Percentiles rank a stretch among this genome's conserved stretches.
Evolutionary conservation across 2,329 filamentous ascomycete genomes (phyloP).

Genomic region (Fonsecaea erecta): DNA sequence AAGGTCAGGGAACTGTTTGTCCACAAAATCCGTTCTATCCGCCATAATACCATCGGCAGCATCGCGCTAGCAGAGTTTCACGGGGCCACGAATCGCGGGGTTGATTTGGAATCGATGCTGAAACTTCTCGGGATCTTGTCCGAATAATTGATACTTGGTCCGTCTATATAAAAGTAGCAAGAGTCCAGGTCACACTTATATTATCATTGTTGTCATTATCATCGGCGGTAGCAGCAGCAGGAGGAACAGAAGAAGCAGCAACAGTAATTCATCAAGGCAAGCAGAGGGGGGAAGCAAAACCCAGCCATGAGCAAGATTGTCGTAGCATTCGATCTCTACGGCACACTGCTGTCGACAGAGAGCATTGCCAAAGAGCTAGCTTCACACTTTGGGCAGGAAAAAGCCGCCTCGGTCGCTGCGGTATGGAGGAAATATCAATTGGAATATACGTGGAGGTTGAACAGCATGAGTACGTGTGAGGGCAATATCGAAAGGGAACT

Average conservation of each 20-base stretch:
- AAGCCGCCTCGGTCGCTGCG: slow-evolving; percentile 61
- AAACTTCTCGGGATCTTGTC: background rate
- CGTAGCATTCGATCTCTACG: slow-evolving; percentile 76
- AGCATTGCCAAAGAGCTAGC: slow-evolving; percentile 67
- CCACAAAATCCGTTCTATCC: background rate
- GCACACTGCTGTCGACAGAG: slow-evolving; percentile 72
- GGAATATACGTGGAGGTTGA: slow-evolving; percentile 77
- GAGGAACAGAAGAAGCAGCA: background rate
- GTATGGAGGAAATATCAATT: slow-evolving; percentile 72
- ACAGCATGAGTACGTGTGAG: slow-evolving; percentile 68
- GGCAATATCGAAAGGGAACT: slow-evolving; percentile 1
- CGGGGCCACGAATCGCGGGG: background rate
- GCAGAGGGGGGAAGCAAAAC: too few species aligned
- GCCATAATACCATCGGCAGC: too few species aligned
- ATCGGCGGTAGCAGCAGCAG: background rate
- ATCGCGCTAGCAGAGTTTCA: background rate
- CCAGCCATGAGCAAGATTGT: slow-evolving; percentile 45
- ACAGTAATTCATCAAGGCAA: background rate
- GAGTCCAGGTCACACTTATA: too few species aligned
- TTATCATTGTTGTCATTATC: background rate
- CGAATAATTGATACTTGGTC: background rate
- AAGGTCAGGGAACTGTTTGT: background rate
- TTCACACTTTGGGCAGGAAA: slow-evolving; percentile 61
- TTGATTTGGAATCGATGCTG: background rate
- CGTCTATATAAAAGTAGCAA: background rate